Evolutionary conservation across 805 yeast species (phyloP).

Genomic region (Wickerhamomyces mucosus): DNA sequence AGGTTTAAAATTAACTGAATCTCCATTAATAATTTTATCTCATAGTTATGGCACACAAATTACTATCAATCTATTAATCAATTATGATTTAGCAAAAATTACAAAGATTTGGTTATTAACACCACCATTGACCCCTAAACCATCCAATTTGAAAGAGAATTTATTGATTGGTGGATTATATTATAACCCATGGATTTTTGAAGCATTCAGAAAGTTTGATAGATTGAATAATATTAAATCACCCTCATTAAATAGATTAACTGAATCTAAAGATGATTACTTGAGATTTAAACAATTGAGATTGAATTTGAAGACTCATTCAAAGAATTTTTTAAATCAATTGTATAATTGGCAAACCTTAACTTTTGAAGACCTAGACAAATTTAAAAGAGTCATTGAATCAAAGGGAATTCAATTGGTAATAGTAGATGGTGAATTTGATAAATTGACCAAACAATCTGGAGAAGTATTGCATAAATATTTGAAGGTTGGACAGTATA

Average conservation of each 20-base stretch:
- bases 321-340: conserved; percentile 14
- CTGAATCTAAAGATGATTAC: conserved; percentile 8
- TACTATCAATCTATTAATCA: conserved; percentile 29
- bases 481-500: neutral
- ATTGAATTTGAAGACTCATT: conserved; percentile 16
- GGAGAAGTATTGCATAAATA: neutral
- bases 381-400: neutral
- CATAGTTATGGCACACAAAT: conserved; percentile 70
- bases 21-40: conserved; percentile 29
- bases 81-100: conserved; percentile 2
- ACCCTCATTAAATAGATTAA: conserved; percentile 12
- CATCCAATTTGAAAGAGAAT: conserved; percentile 3
- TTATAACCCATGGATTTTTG: conserved; percentile 9
- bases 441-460: neutral
- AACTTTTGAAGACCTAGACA: conserved; percentile 5
- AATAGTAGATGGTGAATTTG: neutral
- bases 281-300: conserved; percentile 19
- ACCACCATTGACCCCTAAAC: conserved; percentile 32
- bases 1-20: no score
- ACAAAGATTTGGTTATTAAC: conserved; percentile 28
- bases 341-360: conserved; percentile 12
- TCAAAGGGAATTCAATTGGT: neutral
- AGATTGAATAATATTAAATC: conserved; percentile 16
- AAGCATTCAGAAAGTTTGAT: conserved; percentile 17
- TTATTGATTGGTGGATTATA: conserved; percentile 1